Conservation (phyloP, 768 basidiomycete genomes). For the Cytidiella melzeri region DNA sequence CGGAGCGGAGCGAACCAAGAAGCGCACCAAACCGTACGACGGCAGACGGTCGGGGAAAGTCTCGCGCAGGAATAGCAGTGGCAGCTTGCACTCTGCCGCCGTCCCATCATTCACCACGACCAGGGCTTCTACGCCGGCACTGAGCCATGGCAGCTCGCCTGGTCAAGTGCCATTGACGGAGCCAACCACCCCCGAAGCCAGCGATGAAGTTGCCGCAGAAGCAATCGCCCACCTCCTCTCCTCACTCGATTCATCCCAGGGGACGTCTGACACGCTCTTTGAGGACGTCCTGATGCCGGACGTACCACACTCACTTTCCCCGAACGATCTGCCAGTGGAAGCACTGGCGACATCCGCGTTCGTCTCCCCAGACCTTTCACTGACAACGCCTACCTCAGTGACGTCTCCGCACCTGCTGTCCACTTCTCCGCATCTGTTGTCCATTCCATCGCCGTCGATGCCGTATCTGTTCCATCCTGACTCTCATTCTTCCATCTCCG, state of each 20-base stretch:
- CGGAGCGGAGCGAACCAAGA: constrained; percentile 33
- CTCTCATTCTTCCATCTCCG: constrained; percentile 38
- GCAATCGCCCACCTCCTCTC: constrained; percentile 2
- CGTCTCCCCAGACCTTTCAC: background rate
- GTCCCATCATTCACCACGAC: constrained; percentile 24
- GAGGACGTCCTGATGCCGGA: constrained; percentile 21
- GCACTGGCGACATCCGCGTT: background rate
- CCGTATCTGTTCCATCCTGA: constrained; percentile 45
- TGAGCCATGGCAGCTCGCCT: constrained; percentile 10
- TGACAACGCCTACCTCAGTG: constrained; percentile 3
- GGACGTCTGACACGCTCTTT: constrained; percentile 9
- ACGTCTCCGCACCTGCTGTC: constrained; percentile 10
- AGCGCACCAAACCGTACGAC: constrained; percentile 71
- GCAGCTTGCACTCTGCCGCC: constrained; percentile 22
- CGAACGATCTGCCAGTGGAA: background rate
- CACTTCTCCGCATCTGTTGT: constrained; percentile 21
- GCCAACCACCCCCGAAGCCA: constrained; percentile 9
- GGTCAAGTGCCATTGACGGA: constrained; percentile 5
- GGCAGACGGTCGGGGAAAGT: constrained; percentile 24
- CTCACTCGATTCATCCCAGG: background rate
- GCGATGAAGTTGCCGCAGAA: constrained; percentile 8
- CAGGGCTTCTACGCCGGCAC: constrained; percentile 26
- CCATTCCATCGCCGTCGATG: constrained; percentile 2
- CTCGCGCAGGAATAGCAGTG: constrained; percentile 25
- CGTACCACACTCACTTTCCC: background rate